These are phyloP conservation scores for Tolypocladium pustulatum DNA, from an alignment of 2,329 filamentous ascomycete species.

Conservation along the genomic window DNA sequence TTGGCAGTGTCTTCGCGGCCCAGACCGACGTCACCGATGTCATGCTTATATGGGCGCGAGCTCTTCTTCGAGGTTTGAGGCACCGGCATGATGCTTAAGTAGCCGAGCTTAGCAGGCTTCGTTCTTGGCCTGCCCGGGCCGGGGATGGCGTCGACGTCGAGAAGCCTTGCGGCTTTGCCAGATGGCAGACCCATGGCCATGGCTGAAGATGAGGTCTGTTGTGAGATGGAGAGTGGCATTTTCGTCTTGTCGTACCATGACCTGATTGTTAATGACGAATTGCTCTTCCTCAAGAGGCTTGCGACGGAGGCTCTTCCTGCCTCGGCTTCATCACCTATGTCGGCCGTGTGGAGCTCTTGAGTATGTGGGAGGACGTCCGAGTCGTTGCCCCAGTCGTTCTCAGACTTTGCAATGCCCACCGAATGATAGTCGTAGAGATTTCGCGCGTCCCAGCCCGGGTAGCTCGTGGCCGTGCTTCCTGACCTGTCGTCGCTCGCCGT, in stretches of 20 bases:
- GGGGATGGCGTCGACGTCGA: constrained; percentile 31
- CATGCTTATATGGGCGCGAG: constrained; percentile 1
- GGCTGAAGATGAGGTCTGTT: constrained; percentile 47
- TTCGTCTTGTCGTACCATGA: constrained; percentile 48
- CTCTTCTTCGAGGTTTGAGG: constrained; percentile 16
- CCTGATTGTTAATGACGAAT: constrained; percentile 43
- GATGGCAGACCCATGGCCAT: constrained; percentile 44
- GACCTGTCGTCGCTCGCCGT: constrained; percentile 32
- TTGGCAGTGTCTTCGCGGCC: constrained; percentile 25
- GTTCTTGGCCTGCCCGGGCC: constrained; percentile 18
- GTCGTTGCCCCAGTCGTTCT: constrained; percentile 31
- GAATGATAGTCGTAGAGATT: constrained; percentile 9
- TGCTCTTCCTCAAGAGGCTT: constrained; percentile 32
- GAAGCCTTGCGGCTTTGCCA: constrained; percentile 32
- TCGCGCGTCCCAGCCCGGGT: constrained; percentile 10
- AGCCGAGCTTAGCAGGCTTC: constrained; percentile 39
- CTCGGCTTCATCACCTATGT: constrained; percentile 6
- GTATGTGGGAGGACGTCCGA: constrained; percentile 32
- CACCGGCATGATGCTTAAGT: constrained; percentile 31
- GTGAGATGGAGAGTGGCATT: constrained; percentile 44
- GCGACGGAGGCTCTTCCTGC: constrained; percentile 28
- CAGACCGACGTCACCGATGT: constrained; percentile 13
- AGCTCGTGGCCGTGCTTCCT: constrained; percentile 26
- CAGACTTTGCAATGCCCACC: constrained; percentile 7
- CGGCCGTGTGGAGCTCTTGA: constrained; percentile 9